Percentiles rank a stretch among this genome's conserved stretches.
Conservation (phyloP, 1,284 basidiomycete genomes). For the Microbotryum scabiosae region DNA sequence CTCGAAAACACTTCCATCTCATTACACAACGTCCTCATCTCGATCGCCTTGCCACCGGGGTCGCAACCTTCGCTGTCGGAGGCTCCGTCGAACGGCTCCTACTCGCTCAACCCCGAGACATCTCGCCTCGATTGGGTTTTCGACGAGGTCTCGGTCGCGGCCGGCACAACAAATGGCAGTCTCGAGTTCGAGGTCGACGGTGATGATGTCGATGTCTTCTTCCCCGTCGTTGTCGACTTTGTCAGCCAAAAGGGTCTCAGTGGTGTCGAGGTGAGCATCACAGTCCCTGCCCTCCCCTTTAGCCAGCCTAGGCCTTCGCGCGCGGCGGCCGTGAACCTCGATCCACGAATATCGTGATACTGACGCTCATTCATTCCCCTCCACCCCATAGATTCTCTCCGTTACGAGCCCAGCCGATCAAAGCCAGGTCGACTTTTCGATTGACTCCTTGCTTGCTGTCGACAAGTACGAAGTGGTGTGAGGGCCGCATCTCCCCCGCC, state of each 20-base stretch:
- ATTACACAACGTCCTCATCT: constrained; percentile 75
- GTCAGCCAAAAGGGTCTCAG: constrained; percentile 45
- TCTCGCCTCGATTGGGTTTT: constrained; percentile 80
- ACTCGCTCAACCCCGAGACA: constrained; percentile 66
- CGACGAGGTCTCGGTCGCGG: constrained; percentile 45
- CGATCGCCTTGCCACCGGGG: constrained; percentile 82
- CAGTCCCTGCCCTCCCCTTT: background rate
- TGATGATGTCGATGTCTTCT: constrained; percentile 75
- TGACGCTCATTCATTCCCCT: background rate
- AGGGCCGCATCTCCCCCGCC: no score
- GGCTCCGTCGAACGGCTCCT: constrained; percentile 55
- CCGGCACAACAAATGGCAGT: constrained; percentile 57
- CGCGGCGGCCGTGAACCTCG: background rate
- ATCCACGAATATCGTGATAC: background rate
- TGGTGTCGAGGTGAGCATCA: constrained; percentile 37
- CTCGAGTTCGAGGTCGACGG: constrained; percentile 81
- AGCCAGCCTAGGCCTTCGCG: no score
- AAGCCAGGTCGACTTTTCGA: constrained; percentile 22
- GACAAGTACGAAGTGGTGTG: constrained; percentile 56
- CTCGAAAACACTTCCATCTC: constrained; percentile 57
- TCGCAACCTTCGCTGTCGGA: constrained; percentile 73
- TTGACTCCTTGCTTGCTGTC: constrained; percentile 48
- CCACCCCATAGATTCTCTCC: constrained; percentile 15
- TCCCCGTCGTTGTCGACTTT: constrained; percentile 83
- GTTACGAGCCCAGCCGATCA: constrained; percentile 16